Conservation (phyloP, 345 rosid species). For the Luvunga scandens region DNA sequence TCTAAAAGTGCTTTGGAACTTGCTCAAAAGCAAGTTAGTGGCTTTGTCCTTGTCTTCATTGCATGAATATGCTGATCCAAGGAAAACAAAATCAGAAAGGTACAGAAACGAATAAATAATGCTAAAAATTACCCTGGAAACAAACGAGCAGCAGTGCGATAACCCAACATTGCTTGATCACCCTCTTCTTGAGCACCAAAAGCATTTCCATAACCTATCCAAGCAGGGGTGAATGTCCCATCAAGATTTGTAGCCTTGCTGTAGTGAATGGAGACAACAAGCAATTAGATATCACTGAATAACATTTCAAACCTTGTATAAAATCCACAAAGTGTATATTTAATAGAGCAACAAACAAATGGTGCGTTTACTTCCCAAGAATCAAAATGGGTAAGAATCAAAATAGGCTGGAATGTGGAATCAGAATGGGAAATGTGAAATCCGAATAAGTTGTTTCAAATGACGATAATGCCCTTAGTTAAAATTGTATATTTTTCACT, state of each 20-base stretch:
- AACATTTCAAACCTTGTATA: not conserved
- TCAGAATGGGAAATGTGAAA: fast-evolving
- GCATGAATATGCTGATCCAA: not conserved
- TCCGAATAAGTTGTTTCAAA: no score
- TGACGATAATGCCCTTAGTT: no score
- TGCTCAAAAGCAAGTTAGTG: conserved; percentile 4
- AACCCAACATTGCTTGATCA: conserved; percentile 97
- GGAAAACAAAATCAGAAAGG: not conserved
- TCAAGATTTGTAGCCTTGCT: conserved; percentile 89
- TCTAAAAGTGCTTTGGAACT: not conserved
- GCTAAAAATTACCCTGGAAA: conserved; percentile 80
- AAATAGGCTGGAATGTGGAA: no score
- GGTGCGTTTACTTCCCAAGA: no score
- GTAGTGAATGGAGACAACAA: conserved; percentile 22
- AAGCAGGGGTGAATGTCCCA: conserved; percentile 86
- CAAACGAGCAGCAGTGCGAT: conserved; percentile 89
- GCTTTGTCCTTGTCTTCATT: not conserved
- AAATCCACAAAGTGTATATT: not conserved
- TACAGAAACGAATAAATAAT: not conserved
- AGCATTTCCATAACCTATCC: conserved; percentile 93
- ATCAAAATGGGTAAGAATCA: no score
- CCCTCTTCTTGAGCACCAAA: conserved; percentile 91
- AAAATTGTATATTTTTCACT: no score
- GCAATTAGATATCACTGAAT: conserved; percentile 11
- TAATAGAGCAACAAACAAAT: not conserved